Evolutionary conservation across 31 red algal genomes (phyloP).

Genomic region (Odonthalia washingtoniensis): DNA sequence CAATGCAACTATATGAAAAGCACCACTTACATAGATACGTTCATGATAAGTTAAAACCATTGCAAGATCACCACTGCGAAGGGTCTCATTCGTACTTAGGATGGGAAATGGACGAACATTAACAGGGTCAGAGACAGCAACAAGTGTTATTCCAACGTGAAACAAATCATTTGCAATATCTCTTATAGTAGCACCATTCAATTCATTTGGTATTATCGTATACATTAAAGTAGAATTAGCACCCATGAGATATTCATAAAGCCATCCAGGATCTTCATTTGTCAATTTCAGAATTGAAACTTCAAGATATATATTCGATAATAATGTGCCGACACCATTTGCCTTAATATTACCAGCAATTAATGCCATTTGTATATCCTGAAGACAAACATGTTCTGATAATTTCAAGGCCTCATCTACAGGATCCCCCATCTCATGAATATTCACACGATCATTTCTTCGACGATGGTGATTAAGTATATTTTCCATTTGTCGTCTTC

Average conservation of each 20-base stretch:
- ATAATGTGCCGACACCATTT: slow-evolving; percentile 84
- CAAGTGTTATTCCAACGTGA: slow-evolving; percentile 59
- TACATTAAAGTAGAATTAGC: slow-evolving; percentile 60
- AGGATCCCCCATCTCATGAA: background rate
- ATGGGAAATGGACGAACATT: slow-evolving; percentile 36
- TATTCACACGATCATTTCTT: slow-evolving; percentile 10
- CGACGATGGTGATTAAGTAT: slow-evolving; percentile 26
- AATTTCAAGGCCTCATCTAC: slow-evolving; percentile 48
- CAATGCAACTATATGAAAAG: slow-evolving; percentile 48
- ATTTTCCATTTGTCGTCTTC: slow-evolving; percentile 25
- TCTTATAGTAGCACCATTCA: slow-evolving; percentile 60
- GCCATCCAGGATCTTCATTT: slow-evolving; percentile 66
- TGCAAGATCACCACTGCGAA: slow-evolving; percentile 53
- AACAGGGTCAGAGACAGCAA: slow-evolving; percentile 48
- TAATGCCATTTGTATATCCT: slow-evolving; percentile 77
- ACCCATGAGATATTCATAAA: slow-evolving; percentile 78
- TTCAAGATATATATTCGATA: slow-evolving; percentile 83
- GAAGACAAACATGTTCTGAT: slow-evolving; percentile 77
- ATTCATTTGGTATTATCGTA: slow-evolving; percentile 59
- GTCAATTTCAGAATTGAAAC: slow-evolving; percentile 34
- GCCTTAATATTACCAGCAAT: slow-evolving; percentile 81
- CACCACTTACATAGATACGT: slow-evolving; percentile 33
- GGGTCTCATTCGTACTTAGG: slow-evolving; percentile 25
- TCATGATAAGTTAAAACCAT: slow-evolving; percentile 81
- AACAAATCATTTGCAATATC: slow-evolving; percentile 67